Percentiles rank a stretch among this genome's conserved stretches.
Conservation (phyloP, 2,329 filamentous ascomycete species). For the Alternaria brassicicola region DNA sequence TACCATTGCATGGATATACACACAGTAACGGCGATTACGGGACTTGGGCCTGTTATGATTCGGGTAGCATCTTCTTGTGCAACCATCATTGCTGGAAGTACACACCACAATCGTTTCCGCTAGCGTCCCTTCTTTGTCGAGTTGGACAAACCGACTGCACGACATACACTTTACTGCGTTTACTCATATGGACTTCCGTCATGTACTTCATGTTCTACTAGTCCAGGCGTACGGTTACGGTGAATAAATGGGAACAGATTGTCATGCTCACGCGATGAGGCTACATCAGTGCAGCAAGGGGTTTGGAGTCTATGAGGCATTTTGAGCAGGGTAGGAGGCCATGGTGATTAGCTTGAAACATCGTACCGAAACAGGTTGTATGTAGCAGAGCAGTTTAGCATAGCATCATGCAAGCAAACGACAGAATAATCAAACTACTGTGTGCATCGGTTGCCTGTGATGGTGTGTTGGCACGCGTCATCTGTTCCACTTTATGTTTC, state of each 20-base stretch:
- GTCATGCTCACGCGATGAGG: conserved; percentile 2
- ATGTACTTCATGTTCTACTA: background rate
- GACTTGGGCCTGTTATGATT: background rate
- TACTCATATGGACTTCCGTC: background rate
- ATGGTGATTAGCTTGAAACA: background rate
- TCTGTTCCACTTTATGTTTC: background rate
- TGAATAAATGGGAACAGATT: conserved; percentile 1
- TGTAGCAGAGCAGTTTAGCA: background rate
- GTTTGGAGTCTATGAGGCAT: conserved; percentile 6
- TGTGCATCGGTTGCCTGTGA: background rate
- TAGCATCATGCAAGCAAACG: conserved; percentile 1
- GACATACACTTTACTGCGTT: background rate
- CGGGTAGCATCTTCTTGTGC: background rate
- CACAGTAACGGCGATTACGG: background rate
- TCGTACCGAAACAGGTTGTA: conserved; percentile 7
- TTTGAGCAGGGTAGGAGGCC: background rate
- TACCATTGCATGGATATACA: conserved; percentile 15
- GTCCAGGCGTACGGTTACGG: background rate
- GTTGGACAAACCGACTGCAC: background rate
- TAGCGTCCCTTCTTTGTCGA: background rate
- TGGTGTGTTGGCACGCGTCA: background rate
- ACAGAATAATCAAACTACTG: background rate
- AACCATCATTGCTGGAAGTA: background rate
- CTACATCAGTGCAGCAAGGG: conserved; percentile 1
- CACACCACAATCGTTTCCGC: background rate